Base-by-base conservation (phyloP, 345 rosid species). In the Mercurialis annua region DNA sequence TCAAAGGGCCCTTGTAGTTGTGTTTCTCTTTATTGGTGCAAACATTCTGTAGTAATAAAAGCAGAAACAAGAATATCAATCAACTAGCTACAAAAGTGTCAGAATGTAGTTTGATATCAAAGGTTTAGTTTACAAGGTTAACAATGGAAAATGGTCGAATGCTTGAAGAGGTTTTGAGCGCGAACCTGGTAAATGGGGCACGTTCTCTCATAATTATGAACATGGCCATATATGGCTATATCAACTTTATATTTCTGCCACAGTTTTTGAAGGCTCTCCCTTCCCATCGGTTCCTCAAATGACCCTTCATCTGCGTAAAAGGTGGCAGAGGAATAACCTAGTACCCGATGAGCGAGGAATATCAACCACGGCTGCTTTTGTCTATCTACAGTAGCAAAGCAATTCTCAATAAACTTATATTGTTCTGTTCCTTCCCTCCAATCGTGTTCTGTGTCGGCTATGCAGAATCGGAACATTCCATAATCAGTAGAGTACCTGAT, bases 221-320 rank as follows among this genome's bases (percentile, higher is more conserved):
- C 89, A 9, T 87, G 96, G 8, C 96, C 92, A 47, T 77, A 87
- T 27, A 89, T 34, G 49, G 89, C 90, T 70, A 89, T 78, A 60
- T 87, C 96, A 20, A 89, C 96, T 72, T 87, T 86, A 75, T 89
- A 83, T 51, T 85, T 86, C 75, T 86, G 90, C 96, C 96, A 89
- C 0, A 89, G 90, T 33, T 80, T 89, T 43, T 87, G 83, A 69
- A 89, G 87, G 75, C 78, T 80, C 21, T 77, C 87, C 82, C 83
- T 82, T 12, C 89, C 92, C 84, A 85, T 81, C 59, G 90, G 92
- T 33, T 89, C 96, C 0, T 58, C 96, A 53, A 82, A 89, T 58
- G 87, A 70, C 61, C 89, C 90, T 54, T 84, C 71, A 20, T 55
- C 43, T 0, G 86, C 96, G 18, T 86, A 89, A 72, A 51, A 69